Conservation (phyloP, 495 filamentous ascomycete genomes). For the Terfezia claveryi region DNA sequence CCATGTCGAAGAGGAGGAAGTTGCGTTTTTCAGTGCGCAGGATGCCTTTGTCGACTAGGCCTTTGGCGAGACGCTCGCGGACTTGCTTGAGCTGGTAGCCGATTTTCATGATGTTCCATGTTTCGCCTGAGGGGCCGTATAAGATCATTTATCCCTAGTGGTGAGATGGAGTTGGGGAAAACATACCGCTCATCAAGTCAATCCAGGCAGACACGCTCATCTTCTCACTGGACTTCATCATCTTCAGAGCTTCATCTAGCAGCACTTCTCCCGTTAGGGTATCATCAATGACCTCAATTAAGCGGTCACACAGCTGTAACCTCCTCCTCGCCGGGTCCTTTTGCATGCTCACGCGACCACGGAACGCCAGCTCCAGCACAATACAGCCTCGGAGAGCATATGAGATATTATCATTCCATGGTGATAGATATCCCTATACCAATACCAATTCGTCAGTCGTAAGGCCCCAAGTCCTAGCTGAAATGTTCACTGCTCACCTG, state of each 20-base stretch:
- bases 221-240: slow-evolving; percentile 99
- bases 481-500: slow-evolving; percentile 37
- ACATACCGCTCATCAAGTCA: slow-evolving; percentile 86
- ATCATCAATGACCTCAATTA: slow-evolving; percentile 94
- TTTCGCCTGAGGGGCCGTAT: slow-evolving; percentile 46
- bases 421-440: slow-evolving; percentile 75
- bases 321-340: slow-evolving; percentile 81
- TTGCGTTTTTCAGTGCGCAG: slow-evolving; percentile 96
- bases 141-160: slow-evolving; percentile 10
- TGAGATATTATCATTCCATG: slow-evolving; percentile 99
- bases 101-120: slow-evolving; percentile 99
- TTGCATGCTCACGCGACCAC: slow-evolving; percentile 94
- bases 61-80: slow-evolving; percentile 87
- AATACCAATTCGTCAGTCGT: too few species aligned
- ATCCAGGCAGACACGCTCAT: slow-evolving; percentile 99
- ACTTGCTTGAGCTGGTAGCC: slow-evolving; percentile 99
- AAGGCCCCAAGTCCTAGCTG: background rate
- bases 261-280: slow-evolving; percentile 92
- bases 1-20: slow-evolving; percentile 99
- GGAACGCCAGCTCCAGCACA: slow-evolving; percentile 87
- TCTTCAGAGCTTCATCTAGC: slow-evolving; percentile 93
- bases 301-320: slow-evolving; percentile 74
- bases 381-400: slow-evolving; percentile 95
- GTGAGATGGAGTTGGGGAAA: background rate
- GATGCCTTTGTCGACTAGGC: slow-evolving; percentile 97